Evolutionary conservation across 345 rosid species (phyloP).

Genomic region (Aurinia saxatilis): DNA sequence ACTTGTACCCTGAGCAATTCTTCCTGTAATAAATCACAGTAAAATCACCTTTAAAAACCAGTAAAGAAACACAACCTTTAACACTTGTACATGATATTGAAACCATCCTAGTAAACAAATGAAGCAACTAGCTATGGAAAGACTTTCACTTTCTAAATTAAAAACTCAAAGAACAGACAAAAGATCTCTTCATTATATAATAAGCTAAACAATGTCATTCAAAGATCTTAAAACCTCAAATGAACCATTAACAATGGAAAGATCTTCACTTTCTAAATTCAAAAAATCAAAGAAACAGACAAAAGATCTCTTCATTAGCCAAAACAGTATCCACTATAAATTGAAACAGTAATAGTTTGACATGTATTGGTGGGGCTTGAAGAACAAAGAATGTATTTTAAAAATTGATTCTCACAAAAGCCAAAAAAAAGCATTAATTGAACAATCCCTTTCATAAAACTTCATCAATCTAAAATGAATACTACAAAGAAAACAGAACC

Average conservation of each 20-base stretch:
- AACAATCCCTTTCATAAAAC: slow-evolving; percentile 24
- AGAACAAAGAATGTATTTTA: slow-evolving; percentile 6
- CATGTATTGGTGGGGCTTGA: slow-evolving; percentile 25
- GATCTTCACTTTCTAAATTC: too few species aligned
- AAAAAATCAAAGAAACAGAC: too few species aligned
- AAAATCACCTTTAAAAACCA: background rate
- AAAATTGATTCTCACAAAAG: background rate
- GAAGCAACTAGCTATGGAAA: background rate
- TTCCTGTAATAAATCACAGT: slow-evolving; percentile 32
- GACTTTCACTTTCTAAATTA: background rate
- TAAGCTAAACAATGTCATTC: background rate
- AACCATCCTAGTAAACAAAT: background rate
- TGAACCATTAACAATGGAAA: too few species aligned
- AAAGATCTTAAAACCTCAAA: too few species aligned
- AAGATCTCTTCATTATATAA: background rate
- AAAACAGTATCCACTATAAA: background rate
- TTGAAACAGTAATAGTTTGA: slow-evolving; percentile 11
- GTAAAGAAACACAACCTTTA: background rate
- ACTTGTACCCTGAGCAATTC: slow-evolving; percentile 75
- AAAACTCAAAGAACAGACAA: background rate
- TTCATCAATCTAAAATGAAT: background rate
- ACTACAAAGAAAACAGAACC: background rate
- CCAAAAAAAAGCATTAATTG: slow-evolving; percentile 15
- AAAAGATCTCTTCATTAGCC: background rate
- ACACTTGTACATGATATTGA: background rate